phyloP scores from a whole-genome alignment of 345 rosid species.

The Kernera saxatilis region DNA sequence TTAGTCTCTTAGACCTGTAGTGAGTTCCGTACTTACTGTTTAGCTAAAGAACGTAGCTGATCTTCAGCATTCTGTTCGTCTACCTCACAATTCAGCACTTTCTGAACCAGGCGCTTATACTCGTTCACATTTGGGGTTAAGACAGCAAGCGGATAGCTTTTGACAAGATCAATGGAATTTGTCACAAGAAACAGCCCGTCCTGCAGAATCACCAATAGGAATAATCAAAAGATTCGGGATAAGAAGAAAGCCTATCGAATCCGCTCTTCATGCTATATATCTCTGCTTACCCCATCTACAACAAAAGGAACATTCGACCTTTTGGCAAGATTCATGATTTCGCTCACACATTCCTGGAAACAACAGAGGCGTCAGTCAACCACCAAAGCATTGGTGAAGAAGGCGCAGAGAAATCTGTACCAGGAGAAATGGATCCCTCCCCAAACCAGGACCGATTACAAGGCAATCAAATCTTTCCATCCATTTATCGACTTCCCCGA shows the following conservation, averaged over 20 bases:
- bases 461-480: constrained; percentile 95
- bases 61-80: constrained; percentile 50
- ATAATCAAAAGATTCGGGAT: background rate
- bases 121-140: constrained; percentile 89
- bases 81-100: constrained; percentile 64
- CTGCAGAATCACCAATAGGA: constrained; percentile 25
- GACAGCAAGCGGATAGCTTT: constrained; percentile 70
- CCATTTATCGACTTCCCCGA: constrained; percentile 87
- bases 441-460: constrained; percentile 96
- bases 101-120: constrained; percentile 83
- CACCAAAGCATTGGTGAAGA: background rate
- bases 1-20: background rate
- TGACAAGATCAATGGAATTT: constrained; percentile 58
- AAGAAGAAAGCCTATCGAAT: background rate
- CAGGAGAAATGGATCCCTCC: constrained; percentile 88
- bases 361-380: background rate
- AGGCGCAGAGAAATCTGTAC: constrained; percentile 31
- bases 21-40: constrained; percentile 39
- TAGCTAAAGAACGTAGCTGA: constrained; percentile 62
- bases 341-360: constrained; percentile 71
- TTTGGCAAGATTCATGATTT: constrained; percentile 71
- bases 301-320: constrained; percentile 67
- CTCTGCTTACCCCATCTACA: constrained; percentile 72
- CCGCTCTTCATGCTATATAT: background rate
- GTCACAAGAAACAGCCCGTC: constrained; percentile 93